Base-by-base conservation (phyloP, 306 rosid genomes). In the Rosa lucieae region DNA sequence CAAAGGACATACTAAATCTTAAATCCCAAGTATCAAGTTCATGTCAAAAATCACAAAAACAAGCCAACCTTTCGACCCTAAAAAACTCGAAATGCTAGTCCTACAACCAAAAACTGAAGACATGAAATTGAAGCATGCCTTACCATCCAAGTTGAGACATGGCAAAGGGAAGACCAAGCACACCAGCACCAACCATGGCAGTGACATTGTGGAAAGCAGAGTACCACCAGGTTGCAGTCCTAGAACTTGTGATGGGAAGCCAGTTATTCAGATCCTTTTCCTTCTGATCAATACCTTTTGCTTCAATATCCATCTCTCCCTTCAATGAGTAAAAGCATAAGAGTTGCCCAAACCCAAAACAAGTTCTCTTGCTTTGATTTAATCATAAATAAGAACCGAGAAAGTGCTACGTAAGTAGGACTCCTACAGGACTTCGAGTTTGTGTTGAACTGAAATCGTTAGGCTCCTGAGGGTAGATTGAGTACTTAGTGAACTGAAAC, bases 131-230 rank as follows among this genome's bases (percentile, higher is more conserved):
- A 62, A 62, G 17, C 15, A 23, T 12, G 69, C 10, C 20, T 51
- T 82, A 85, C 88, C 88, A 85, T 72, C 88, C 86, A 48, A 85
- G 89, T 20, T 85, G 82, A 23, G 89, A 72, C 86, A 85, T 82
- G 52, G 88, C 88, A 61, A 67, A 82, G 10, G 89, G 89, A 11
- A 85, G 84, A 56, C 89, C 86, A 42, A 85, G 84, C 44, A 85
- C 86, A 21, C 89, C 89, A 66, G 89, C 89, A 20, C 89, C 86
- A 77, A 82, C 89, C 86, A 85, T 85, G 75, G 89, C 89, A 20
- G 88, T 85, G 80, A 85, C 77, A 76, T 85, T 85, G 77, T 82
- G 86, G 79, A 85, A 85, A 18, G 86, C 84, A 1, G 88, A 79
- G 67, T 70, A 82, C 83, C 84, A 82, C 88, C 86, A 85, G 20